These are phyloP conservation scores for Lecanicillium sp. DNA, from an alignment of 2,329 filamentous ascomycete genomes.

Conservation along the genomic window DNA sequence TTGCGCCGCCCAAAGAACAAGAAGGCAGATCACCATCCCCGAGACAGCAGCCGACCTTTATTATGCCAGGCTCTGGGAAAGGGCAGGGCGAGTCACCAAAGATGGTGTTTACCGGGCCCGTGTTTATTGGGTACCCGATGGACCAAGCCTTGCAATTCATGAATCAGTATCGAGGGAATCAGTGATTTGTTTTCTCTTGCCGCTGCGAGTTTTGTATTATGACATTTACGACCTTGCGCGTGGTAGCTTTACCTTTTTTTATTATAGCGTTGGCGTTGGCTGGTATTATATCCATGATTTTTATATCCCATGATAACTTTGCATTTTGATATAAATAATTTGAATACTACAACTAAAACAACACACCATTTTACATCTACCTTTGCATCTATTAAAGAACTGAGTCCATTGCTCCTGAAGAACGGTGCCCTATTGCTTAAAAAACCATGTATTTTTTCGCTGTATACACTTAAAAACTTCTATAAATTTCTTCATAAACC, in stretches of 20 bases:
- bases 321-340: too few relatives aligned
- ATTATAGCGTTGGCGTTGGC: slow-evolving; percentile 22
- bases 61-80: slow-evolving; percentile 35
- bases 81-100: slow-evolving; percentile 39
- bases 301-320: too few relatives aligned
- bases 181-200: slow-evolving; percentile 12
- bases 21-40: slow-evolving; percentile 8
- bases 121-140: slow-evolving; percentile 85
- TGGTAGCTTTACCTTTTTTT: slow-evolving; percentile 8
- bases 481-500: too few relatives aligned
- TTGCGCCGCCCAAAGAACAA: slow-evolving; percentile 12
- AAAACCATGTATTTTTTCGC: too few relatives aligned
- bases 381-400: too few relatives aligned
- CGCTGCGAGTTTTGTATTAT: not conserved
- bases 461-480: too few relatives aligned
- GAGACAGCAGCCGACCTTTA: slow-evolving; percentile 40
- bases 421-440: too few relatives aligned
- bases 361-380: too few relatives aligned
- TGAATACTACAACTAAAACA: too few relatives aligned
- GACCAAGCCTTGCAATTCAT: slow-evolving; percentile 75
- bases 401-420: too few relatives aligned
- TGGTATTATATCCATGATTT: slow-evolving; percentile 1
- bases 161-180: slow-evolving; percentile 43
- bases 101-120: slow-evolving; percentile 86
- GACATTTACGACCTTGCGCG: slow-evolving; percentile 6